Percentiles rank a stretch among this genome's conserved stretches.
phyloP scores from a whole-genome alignment of 2,329 filamentous ascomycete genomes.

The Chalaropsis thielavioides region DNA sequence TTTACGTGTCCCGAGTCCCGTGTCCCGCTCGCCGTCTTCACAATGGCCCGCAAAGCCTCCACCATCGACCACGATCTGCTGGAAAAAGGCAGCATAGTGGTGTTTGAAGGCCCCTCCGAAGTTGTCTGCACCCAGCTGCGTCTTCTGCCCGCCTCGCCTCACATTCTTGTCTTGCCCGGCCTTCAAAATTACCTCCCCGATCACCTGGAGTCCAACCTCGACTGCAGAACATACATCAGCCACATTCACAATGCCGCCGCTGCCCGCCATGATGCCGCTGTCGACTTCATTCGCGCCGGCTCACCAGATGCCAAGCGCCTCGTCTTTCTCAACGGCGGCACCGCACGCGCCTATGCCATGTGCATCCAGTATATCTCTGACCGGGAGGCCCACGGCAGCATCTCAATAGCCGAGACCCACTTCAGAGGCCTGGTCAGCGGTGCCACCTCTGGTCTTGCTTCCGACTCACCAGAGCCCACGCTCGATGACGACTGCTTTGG shows the following conservation, averaged over 20 bases:
- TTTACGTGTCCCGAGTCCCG: not conserved
- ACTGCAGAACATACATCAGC: conserved; percentile 30
- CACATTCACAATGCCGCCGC: conserved; percentile 36
- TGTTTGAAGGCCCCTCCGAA: conserved; percentile 44
- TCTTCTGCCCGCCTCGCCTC: conserved; percentile 42
- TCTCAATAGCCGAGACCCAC: conserved; percentile 34
- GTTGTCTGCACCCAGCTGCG: conserved; percentile 44
- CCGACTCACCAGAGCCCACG: conserved; percentile 7
- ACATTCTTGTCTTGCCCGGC: conserved; percentile 42
- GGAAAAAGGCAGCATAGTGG: conserved; percentile 38
- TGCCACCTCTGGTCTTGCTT: conserved; percentile 29
- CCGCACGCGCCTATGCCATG: conserved; percentile 36
- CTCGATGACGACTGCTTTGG: conserved; percentile 16
- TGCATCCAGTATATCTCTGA: conserved; percentile 42
- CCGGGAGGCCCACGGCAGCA: conserved; percentile 36
- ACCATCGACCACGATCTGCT: conserved; percentile 11
- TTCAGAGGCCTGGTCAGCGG: conserved; percentile 38
- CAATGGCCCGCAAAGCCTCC: conserved; percentile 30
- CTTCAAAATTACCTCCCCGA: conserved; percentile 34
- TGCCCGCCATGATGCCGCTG: conserved; percentile 34
- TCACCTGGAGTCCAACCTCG: conserved; percentile 21
- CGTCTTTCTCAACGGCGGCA: conserved; percentile 47
- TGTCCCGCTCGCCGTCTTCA: conserved; percentile 37
- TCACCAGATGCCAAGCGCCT: conserved; percentile 35
- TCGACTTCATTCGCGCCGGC: conserved; percentile 36